Conservation (phyloP, 2,329 filamentous ascomycete species). For the Pseudogymnoascus sp. region DNA sequence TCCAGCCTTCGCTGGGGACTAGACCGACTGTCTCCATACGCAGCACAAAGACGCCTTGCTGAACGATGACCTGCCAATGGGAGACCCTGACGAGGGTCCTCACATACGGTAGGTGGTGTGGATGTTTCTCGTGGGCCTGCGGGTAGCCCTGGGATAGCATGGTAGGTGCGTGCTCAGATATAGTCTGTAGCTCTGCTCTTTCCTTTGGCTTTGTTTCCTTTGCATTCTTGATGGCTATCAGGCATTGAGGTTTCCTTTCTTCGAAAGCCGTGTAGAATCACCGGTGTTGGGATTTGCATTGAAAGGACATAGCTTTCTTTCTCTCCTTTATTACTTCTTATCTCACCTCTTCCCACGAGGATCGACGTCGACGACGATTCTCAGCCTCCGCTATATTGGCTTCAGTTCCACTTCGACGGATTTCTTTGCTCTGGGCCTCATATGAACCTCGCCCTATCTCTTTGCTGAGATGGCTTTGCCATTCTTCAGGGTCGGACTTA, state of each 20-base stretch:
- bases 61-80: background rate
- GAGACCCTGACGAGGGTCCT: background rate
- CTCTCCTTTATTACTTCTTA: background rate
- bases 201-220: conserved; percentile 1
- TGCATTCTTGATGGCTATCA: background rate
- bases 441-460: background rate
- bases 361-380: background rate
- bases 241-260: background rate
- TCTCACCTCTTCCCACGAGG: background rate
- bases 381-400: background rate
- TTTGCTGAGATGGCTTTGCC: conserved; percentile 9
- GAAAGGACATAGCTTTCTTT: conserved; percentile 1
- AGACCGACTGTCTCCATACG: background rate
- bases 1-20: background rate
- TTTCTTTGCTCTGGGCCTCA: background rate
- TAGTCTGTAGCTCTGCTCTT: conserved; percentile 5
- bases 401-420: background rate
- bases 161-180: conserved; percentile 5
- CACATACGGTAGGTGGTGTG: conserved; percentile 1
- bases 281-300: background rate
- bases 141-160: background rate
- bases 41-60: conserved; percentile 1
- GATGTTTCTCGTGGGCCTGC: background rate
- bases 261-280: background rate
- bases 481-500: background rate